Percentiles rank a stretch among this genome's conserved stretches.
Evolutionary conservation across 805 yeast species (phyloP).

Genomic region (Metschnikowia bowlesiae): DNA sequence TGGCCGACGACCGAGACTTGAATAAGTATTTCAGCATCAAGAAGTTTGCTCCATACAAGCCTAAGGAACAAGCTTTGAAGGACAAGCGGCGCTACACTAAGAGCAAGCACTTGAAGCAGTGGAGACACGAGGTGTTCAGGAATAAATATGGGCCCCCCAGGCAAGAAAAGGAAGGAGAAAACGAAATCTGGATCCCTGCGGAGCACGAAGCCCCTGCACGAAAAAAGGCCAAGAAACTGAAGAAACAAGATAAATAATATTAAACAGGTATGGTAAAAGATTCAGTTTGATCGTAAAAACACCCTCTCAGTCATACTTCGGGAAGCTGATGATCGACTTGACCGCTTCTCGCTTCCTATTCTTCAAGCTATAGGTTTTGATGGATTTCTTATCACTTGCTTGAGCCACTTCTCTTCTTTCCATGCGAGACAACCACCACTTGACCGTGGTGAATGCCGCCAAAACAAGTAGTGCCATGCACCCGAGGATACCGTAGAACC

Average conservation of each 20-base stretch:
- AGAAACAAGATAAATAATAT: neutral
- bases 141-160: constrained; percentile 47
- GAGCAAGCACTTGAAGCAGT: constrained; percentile 75
- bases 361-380: constrained; percentile 22
- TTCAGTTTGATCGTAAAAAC: no score
- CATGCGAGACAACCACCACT: constrained; percentile 18
- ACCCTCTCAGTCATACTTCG: constrained; percentile 26
- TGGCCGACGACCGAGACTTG: constrained; percentile 83
- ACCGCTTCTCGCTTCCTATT: constrained; percentile 29
- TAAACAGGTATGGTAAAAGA: neutral
- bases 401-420: constrained; percentile 7
- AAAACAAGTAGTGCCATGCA: constrained; percentile 22
- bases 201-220: constrained; percentile 15
- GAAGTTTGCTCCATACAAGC: constrained; percentile 90
- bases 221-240: constrained; percentile 3
- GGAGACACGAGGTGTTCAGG: constrained; percentile 83
- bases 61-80: constrained; percentile 61
- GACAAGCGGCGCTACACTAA: constrained; percentile 84
- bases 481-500: constrained; percentile 62
- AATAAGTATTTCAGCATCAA: constrained; percentile 84
- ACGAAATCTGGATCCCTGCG: constrained; percentile 36
- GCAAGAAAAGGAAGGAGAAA: constrained; percentile 32
- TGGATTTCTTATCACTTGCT: constrained; percentile 17
- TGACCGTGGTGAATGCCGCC: constrained; percentile 23
- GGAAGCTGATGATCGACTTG: constrained; percentile 36